Evolutionary conservation across 176 grass and related monocot genomes (phyloP).

Genomic region (Aegilops bicornis): DNA sequence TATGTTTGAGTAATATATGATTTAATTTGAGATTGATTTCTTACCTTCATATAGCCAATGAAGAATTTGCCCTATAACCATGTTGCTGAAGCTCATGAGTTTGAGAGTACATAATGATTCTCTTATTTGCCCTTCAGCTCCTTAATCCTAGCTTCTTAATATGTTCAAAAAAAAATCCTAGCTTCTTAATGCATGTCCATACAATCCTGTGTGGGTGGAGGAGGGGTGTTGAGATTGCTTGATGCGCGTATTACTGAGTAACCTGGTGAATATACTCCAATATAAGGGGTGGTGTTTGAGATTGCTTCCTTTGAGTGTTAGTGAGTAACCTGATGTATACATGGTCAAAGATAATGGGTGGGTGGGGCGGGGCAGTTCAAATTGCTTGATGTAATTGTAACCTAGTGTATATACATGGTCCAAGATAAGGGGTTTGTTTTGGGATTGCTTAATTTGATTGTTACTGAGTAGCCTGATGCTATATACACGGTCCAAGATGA

Average conservation of each 20-base stretch:
- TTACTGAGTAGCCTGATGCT: neutral
- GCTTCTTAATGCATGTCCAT: neutral
- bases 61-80: neutral
- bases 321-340: neutral
- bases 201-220: neutral
- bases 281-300: neutral
- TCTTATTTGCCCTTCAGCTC: neutral
- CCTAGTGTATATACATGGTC: neutral
- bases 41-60: neutral
- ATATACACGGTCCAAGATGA: neutral
- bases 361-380: neutral
- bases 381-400: neutral
- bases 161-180: too few relatives aligned
- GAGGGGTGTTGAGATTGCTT: neutral
- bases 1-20: neutral
- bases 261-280: neutral
- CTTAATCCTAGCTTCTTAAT: neutral
- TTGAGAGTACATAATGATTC: neutral
- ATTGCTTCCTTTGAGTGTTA: neutral
- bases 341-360: neutral
- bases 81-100: neutral
- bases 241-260: neutral
- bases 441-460: neutral
- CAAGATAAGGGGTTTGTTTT: neutral
- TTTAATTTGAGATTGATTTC: neutral